Evolutionary conservation across 73 alveolate species (phyloP), one percentile per base, ranked within the genome.

Genomic region (Paramecium biaurelia): DNA sequence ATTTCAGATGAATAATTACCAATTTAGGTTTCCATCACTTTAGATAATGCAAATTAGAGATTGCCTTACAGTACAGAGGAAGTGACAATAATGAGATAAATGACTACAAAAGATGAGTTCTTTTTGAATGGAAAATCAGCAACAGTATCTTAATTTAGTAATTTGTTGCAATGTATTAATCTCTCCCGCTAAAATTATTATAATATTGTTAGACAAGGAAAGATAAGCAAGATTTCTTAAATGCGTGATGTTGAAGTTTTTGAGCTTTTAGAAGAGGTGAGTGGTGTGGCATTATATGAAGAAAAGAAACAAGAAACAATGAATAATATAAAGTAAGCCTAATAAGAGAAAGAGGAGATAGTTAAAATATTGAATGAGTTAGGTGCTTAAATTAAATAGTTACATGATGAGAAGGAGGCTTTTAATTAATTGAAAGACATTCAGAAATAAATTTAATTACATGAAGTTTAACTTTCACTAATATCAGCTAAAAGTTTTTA

Each of bases 131-230:
- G 74, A 12, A 47, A 79, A 21, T 18, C 74, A 3, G 47, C 43
- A 23, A 30, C 90, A 0, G 72, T 47, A 2, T 10, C 11, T 24
- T 14, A 47, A 11, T 43, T 79, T 43, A 47, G 56, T 11, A 79
- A 79, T 23, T 24, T 79, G 11, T 12, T 79, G 21, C 8, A 43
- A 47, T 47, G 74, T 23, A 79, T 79, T 23, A 79, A 79, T 79
- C 49, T 79, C 30, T 79, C 90, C 34, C 45, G 90, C 45, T 30
- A 58, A 41, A 79, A 79, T 47, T 47, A 79, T 24, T 79, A 79
- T 28, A 79, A 79, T 45, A 79, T 79, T 21, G 72, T 79, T 26
- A 38, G 90, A 43, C 12, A 79, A 79, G 90, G 90, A 4, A 79
- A 47, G 56, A 79, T 79, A 43, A 21, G 41, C 20, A 47, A 23